Conservation (phyloP, 768 basidiomycete genomes). For the Lactarius pseudohatsudake region DNA sequence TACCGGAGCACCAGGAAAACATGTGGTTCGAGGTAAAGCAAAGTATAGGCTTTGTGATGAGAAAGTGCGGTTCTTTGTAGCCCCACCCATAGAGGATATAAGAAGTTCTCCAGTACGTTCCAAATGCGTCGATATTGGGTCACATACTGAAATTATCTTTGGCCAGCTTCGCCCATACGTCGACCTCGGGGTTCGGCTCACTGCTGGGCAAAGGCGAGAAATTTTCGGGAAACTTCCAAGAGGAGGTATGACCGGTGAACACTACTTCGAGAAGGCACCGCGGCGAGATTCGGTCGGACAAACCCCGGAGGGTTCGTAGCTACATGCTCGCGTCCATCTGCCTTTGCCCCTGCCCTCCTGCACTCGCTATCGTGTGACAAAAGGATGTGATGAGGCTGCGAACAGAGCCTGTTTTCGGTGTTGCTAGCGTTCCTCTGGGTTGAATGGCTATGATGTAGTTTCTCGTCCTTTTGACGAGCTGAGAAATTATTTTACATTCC, state of each 20-base stretch:
- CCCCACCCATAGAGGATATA: slow-evolving; percentile 69
- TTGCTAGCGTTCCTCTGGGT: not conserved
- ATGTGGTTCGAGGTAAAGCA: slow-evolving; percentile 71
- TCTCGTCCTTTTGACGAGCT: not conserved
- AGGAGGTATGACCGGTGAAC: slow-evolving; percentile 36
- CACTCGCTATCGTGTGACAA: not conserved
- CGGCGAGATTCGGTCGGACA: slow-evolving; percentile 17
- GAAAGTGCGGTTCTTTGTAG: slow-evolving; percentile 80
- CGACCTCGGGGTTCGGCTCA: slow-evolving; percentile 43
- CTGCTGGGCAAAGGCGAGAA: slow-evolving; percentile 32
- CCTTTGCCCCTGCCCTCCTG: not conserved
- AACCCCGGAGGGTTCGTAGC: slow-evolving; percentile 4
- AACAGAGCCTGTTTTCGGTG: not conserved
- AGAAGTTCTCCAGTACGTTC: slow-evolving; percentile 53
- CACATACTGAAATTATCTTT: slow-evolving; percentile 5
- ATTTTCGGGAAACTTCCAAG: slow-evolving; percentile 38
- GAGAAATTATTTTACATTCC: not conserved
- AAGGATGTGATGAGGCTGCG: not conserved
- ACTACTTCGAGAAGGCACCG: slow-evolving; percentile 36
- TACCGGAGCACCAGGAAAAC: slow-evolving; percentile 86
- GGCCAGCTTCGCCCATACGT: slow-evolving; percentile 73
- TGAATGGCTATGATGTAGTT: not conserved
- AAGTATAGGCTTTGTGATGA: slow-evolving; percentile 83
- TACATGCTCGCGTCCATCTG: not conserved
- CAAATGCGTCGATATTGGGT: not conserved